Evolutionary conservation across 306 rosid genomes (phyloP).

Genomic region (Vigna radiata): DNA sequence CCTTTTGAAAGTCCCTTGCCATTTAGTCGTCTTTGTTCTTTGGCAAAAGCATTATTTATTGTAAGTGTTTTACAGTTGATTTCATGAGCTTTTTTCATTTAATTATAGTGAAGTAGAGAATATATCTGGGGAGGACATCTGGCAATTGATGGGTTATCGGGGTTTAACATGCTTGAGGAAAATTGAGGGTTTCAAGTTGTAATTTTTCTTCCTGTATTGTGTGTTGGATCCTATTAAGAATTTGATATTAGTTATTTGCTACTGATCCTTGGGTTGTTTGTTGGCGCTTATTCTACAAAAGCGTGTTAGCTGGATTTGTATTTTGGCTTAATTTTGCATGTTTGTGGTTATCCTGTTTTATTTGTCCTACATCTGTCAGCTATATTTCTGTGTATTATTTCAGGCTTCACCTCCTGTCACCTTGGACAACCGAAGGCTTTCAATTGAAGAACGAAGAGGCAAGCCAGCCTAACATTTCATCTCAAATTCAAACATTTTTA

Average conservation of each 20-base stretch:
- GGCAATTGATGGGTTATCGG: not conserved
- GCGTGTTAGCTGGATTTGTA: not conserved
- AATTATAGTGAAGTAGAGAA: not conserved
- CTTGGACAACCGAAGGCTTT: constrained; percentile 55
- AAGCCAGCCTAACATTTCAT: constrained; percentile 39
- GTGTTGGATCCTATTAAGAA: not conserved
- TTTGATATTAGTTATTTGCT: not conserved
- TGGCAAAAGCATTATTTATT: not conserved
- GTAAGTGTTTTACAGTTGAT: not conserved
- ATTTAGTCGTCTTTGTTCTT: not conserved
- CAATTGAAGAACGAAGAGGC: constrained; percentile 83
- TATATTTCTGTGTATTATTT: constrained; percentile 22
- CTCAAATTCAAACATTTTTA: constrained; percentile 5
- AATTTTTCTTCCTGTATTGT: not conserved
- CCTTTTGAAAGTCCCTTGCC: not conserved
- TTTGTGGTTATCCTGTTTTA: not conserved
- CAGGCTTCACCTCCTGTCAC: constrained; percentile 77
- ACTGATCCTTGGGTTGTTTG: no score
- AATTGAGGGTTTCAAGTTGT: not conserved
- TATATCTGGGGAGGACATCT: not conserved
- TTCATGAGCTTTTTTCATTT: not conserved
- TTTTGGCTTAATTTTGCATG: not conserved
- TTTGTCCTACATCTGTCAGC: not conserved
- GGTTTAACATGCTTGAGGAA: not conserved
- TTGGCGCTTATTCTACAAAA: not conserved